Evolutionary conservation across 495 filamentous ascomycete species (phyloP).

Genomic region (Rostrohypoxylon terebratum): DNA sequence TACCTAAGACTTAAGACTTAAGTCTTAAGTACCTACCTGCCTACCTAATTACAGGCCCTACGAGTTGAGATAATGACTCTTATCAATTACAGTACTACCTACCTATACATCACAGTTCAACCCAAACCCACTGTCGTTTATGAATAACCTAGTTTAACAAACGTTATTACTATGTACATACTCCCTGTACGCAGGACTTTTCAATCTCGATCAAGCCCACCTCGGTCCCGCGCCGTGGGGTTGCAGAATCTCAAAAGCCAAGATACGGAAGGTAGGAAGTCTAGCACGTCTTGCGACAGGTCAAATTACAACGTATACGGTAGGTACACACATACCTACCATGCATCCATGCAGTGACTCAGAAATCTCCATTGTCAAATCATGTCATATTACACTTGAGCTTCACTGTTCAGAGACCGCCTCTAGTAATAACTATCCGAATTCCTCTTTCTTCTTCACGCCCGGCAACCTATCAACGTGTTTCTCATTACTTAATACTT

Average conservation of each 20-base stretch:
- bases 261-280: not conserved
- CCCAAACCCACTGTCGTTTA: not conserved
- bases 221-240: not conserved
- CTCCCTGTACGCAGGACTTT: not conserved
- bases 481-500: too few species aligned
- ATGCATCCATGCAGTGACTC: not conserved
- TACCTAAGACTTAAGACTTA: not conserved
- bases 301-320: not conserved
- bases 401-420: not conserved
- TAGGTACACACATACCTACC: not conserved
- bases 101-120: not conserved
- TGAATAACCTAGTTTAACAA: constrained; percentile 11
- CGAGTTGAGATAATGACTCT: not conserved
- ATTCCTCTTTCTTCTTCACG: not conserved
- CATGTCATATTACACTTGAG: not conserved
- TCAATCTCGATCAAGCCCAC: not conserved
- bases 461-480: not conserved
- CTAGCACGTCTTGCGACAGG: not conserved
- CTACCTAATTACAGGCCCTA: too few species aligned
- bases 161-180: not conserved
- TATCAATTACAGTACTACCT: not conserved
- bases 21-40: too few species aligned
- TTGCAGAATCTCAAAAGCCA: not conserved
- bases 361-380: too few species aligned
- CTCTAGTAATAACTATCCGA: not conserved